These are phyloP conservation scores for Fusarium oligoseptatum DNA, from an alignment of 2,329 filamentous ascomycete species.

Conservation along the genomic window DNA sequence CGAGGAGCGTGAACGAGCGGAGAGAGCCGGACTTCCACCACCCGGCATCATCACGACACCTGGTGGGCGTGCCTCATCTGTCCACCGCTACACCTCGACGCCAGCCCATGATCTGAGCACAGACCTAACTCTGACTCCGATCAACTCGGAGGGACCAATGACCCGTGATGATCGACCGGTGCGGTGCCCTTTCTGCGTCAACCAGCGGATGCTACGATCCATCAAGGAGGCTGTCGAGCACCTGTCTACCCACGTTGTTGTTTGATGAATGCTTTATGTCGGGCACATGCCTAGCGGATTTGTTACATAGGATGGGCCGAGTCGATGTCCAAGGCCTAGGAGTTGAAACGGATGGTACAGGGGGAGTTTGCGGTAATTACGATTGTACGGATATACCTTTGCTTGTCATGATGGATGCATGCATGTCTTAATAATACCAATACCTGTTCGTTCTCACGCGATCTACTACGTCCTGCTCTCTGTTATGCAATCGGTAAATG, in stretches of 20 bases:
- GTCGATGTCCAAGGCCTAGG: constrained; percentile 15
- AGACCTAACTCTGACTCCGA: constrained; percentile 68
- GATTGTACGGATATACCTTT: constrained; percentile 6
- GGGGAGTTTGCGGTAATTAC: constrained; percentile 22
- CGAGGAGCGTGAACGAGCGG: constrained; percentile 65
- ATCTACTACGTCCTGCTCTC: background rate
- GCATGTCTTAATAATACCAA: constrained; percentile 5
- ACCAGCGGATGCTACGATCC: constrained; percentile 70
- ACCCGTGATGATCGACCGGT: constrained; percentile 63
- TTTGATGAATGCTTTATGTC: constrained; percentile 44
- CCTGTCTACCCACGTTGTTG: constrained; percentile 72
- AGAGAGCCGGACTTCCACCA: constrained; percentile 52
- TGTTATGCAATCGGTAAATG: background rate
- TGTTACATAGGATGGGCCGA: background rate
- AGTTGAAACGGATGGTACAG: constrained; percentile 26
- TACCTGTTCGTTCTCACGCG: background rate
- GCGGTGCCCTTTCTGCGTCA: constrained; percentile 72
- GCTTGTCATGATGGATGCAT: background rate
- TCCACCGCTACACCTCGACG: constrained; percentile 50
- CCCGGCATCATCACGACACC: constrained; percentile 52
- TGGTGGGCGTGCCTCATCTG: constrained; percentile 45
- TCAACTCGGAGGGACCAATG: constrained; percentile 63
- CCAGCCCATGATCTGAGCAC: constrained; percentile 52
- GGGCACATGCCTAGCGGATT: background rate
- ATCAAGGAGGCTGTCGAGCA: constrained; percentile 74